phyloP scores from a whole-genome alignment of 164 flowering plant species.

The Liquidambar formosana region DNA sequence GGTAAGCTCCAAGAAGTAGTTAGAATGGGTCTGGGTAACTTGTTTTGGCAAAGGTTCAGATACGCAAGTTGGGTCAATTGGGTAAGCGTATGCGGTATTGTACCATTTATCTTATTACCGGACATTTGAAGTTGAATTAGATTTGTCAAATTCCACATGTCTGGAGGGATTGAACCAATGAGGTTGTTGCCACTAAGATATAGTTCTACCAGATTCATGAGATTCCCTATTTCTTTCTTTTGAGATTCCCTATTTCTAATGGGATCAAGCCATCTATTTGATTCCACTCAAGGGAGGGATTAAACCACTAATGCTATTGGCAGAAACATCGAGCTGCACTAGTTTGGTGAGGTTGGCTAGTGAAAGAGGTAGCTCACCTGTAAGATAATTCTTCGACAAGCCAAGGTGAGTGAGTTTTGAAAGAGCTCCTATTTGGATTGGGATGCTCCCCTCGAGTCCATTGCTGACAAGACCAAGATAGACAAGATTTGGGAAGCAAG shows the following conservation, averaged over 20 bases:
- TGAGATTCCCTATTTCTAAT: too few species aligned
- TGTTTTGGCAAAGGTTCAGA: not conserved
- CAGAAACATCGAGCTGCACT: not conserved
- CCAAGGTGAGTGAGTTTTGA: not conserved
- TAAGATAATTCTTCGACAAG: not conserved
- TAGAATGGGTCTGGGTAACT: too few species aligned
- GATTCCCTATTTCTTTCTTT: not conserved
- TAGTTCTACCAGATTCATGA: not conserved
- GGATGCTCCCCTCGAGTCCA: not conserved
- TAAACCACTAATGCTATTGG: not conserved
- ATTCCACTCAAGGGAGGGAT: slow-evolving; percentile 7
- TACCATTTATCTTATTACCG: slow-evolving; percentile 4
- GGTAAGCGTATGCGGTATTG: slow-evolving; percentile 5
- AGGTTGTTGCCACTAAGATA: slow-evolving; percentile 1
- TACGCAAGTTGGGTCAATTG: not conserved
- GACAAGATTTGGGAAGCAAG: not conserved
- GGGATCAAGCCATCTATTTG: too few species aligned
- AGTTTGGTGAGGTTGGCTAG: not conserved
- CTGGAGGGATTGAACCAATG: slow-evolving; percentile 7
- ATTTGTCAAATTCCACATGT: not conserved
- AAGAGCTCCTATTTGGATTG: not conserved
- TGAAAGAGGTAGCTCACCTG: slow-evolving; percentile 6
- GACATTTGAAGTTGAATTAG: not conserved
- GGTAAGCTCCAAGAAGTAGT: too few species aligned
- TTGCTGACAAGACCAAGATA: not conserved